Base-by-base conservation (phyloP, 176 grass and related monocot genomes). In the Phoenix roebelenii region DNA sequence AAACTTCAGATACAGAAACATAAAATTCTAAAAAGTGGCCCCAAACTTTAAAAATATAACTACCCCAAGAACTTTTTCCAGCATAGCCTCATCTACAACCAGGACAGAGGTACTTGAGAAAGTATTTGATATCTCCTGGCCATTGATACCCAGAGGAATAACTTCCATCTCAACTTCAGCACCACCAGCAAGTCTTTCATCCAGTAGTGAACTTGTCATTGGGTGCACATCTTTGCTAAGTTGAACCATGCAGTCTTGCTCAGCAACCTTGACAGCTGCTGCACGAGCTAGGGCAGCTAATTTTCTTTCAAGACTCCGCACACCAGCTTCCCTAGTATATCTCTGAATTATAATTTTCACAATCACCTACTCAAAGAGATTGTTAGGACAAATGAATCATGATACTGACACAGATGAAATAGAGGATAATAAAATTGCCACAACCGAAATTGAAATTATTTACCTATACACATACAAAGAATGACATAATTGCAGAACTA, bases 11-110 rank as follows among this genome's bases (percentile, higher is more conserved):
- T 0, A 6, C 28, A 54, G 25, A 20, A 55, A 22, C 24, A 39
- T 4, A 29, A 35, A 52, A 4, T 16, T 20, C 1, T 3, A 18
- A 23, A 44, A 30, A 23, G 2, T 35, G 52, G 62, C 20, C 35
- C 14, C 35, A 44, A 44, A 44, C 10, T 44, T 14, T 44, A 73
- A 14, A 78, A 16, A 68, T 61, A 57, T 25, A 25, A 72, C 56
- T 92, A 98, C 93, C 84, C 93, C 93, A 55, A 98, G 93, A 22
- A 98, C 93, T 89, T 98, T 98, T 78, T 98, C 88, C 53, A 98
- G 82, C 79, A 89, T 83, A 67, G 76, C 63, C 74, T 98, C 93
- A 65, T 98, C 81, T 64, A 92, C 82, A 63, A 85, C 63, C 58
- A 98, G 74, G 44, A 76, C 65, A 15, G 66, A 78, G 69, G 83